Evolutionary conservation across 139 green algal genomes (phyloP).

Genomic region (Tetraselmis chui): DNA sequence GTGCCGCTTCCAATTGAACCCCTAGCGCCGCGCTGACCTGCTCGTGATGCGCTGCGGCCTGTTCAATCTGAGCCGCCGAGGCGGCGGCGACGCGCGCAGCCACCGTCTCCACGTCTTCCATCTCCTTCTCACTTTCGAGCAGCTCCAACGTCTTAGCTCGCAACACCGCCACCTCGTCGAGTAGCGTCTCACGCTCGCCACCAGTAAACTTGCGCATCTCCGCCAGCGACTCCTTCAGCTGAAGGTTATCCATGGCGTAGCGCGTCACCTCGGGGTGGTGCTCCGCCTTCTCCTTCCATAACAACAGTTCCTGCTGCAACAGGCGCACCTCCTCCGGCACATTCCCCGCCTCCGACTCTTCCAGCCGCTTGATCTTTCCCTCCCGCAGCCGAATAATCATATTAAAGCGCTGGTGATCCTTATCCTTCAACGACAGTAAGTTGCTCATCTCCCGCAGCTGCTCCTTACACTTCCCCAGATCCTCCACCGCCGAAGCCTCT

Average conservation of each 20-base stretch:
- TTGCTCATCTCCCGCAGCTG: background rate
- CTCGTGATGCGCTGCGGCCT: background rate
- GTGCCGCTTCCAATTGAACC: background rate
- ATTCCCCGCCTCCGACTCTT: constrained; percentile 11
- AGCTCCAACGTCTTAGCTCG: constrained; percentile 8
- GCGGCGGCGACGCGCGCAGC: background rate
- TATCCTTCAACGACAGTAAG: constrained; percentile 33
- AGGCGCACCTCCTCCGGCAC: constrained; percentile 1
- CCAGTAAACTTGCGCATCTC: constrained; percentile 5
- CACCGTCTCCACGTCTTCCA: constrained; percentile 6
- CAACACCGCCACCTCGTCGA: constrained; percentile 28
- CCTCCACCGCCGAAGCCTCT: background rate
- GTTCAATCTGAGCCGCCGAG: background rate
- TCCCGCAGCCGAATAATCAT: constrained; percentile 48
- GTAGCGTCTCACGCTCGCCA: constrained; percentile 13
- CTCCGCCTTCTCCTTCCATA: background rate
- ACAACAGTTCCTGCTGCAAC: background rate
- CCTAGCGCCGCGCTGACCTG: background rate
- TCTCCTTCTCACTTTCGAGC: constrained; percentile 37
- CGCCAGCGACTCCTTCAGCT: background rate
- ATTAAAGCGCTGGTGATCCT: constrained; percentile 34
- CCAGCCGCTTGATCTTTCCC: constrained; percentile 28
- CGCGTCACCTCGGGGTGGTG: constrained; percentile 1
- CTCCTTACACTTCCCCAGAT: background rate
- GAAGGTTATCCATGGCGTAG: background rate